A percentile compares a stretch with the other conserved stretches of the same genome.
Evolutionary conservation across 192 early-diverging fungal genomes (phyloP).

Genomic region (Umbelopsis sp.): DNA sequence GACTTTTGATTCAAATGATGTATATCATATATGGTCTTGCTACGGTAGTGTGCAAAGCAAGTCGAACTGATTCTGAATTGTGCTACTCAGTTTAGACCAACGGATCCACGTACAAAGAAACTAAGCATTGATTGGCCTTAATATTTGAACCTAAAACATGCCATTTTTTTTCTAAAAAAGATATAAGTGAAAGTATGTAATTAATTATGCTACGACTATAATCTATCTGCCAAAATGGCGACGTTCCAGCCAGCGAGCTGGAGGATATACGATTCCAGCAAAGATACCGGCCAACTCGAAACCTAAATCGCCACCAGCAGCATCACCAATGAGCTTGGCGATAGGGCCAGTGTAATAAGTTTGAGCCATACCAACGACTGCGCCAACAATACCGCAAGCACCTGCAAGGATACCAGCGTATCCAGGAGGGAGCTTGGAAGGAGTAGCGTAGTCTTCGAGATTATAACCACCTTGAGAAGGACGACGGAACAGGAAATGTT

Average conservation of each 20-base stretch:
- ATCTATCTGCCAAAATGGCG: constrained; percentile 28
- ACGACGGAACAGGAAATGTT: constrained; percentile 29
- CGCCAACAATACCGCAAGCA: constrained; percentile 31
- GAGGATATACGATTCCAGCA: constrained; percentile 25
- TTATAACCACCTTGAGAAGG: constrained; percentile 28
- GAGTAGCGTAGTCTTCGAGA: constrained; percentile 25
- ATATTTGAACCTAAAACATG: too few species aligned
- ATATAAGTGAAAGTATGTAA: neutral
- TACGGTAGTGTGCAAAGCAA: too few species aligned
- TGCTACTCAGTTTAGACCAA: too few species aligned
- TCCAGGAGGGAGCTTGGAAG: constrained; percentile 27
- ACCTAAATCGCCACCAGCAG: constrained; percentile 37
- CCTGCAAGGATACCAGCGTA: constrained; percentile 29
- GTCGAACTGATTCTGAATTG: too few species aligned
- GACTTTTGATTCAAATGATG: too few species aligned
- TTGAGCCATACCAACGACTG: constrained; percentile 38
- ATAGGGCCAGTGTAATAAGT: constrained; percentile 35
- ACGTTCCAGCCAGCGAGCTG: constrained; percentile 27
- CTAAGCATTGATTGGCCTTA: too few species aligned
- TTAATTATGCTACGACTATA: neutral
- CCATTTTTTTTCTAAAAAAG: neutral
- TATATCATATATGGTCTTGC: too few species aligned
- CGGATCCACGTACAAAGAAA: too few species aligned
- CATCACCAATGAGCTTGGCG: constrained; percentile 31
- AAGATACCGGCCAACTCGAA: constrained; percentile 36